phyloP scores from a whole-genome alignment of 352 stramenopile genomes.

The Pythium brassicae region DNA sequence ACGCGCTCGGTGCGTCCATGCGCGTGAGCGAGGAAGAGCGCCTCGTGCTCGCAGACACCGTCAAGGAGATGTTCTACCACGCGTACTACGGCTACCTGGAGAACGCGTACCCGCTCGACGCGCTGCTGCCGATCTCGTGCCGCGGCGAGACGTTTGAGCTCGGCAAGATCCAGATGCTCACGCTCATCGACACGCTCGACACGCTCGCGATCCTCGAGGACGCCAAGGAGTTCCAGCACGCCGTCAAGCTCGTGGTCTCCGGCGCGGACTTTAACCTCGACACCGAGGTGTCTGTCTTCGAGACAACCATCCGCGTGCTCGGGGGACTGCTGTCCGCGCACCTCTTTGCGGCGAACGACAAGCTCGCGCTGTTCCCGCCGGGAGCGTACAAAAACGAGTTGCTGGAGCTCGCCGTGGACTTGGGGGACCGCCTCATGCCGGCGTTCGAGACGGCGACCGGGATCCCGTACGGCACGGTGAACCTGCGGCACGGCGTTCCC shows the following conservation, averaged over 20 bases:
- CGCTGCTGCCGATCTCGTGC: conserved; percentile 70
- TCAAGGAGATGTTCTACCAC: conserved; percentile 90
- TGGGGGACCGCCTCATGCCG: conserved; percentile 93
- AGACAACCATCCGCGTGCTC: conserved; percentile 91
- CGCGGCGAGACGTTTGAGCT: conserved; percentile 69
- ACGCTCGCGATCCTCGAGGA: conserved; percentile 86
- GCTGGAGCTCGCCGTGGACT: conserved; percentile 91
- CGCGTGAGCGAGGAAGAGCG: conserved; percentile 56
- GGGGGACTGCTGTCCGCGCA: conserved; percentile 90
- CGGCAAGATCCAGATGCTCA: conserved; percentile 80
- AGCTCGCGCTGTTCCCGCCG: conserved; percentile 42
- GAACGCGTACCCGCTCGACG: conserved; percentile 81
- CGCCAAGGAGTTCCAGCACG: conserved; percentile 62
- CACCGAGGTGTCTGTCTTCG: conserved; percentile 90
- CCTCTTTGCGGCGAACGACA: conserved; percentile 61
- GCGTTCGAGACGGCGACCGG: conserved; percentile 95
- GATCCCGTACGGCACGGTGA: conserved; percentile 98
- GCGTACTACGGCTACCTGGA: conserved; percentile 83
- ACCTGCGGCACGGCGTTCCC: conserved; percentile 89
- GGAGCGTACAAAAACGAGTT: conserved; percentile 91
- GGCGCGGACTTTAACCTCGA: conserved; percentile 79
- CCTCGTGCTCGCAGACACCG: conserved; percentile 44
- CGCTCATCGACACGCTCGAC: conserved; percentile 90
- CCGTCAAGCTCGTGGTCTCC: conserved; percentile 55
- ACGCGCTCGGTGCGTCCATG: conserved; percentile 44